Evolutionary conservation across 345 rosid genomes (phyloP), one percentile per base, ranked within the genome.

Genomic region (Zanthoxylum bungeanum): DNA sequence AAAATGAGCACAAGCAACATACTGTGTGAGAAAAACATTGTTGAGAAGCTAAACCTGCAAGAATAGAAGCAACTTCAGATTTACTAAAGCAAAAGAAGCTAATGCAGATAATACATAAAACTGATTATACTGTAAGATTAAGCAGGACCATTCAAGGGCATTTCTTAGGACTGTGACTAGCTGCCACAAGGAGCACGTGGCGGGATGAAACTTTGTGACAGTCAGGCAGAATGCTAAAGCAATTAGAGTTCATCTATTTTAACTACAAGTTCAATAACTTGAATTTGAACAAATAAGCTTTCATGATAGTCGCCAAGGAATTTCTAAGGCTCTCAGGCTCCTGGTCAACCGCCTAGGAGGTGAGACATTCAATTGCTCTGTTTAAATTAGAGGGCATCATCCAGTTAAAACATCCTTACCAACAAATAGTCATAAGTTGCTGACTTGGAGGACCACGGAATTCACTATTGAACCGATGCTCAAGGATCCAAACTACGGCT

Each of bases 1-100:
- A 22, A 57, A 62, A 14, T 24, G 73, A 50, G 61, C n/a, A 22
- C 5, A 33, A 49, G 44, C 55, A 67, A 88, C 98, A n/a, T 86
- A 91, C 97, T 84, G 72, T 92, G 98, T 31, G 98, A 90, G 87
- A 90, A 95, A 77, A 92, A 95, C 99, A 95, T 92, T 5, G 99
- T 95, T 56, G 99, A 95, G 90, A 95, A 90, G 83, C 97, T 95
- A 85, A 95, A 95, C 98, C 98, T 94, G 97, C 82, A 85, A 82
- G 76, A 84, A 50, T 34, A 73, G 66, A 60, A 83, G 49, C 61
- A 30, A 57, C 31, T 51, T 67, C 56, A 68, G 66, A 36, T 31
- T 71, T 58, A 74, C 37, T 44, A 51, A 25, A 69, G 34, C 44
- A 64, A 22, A 42, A 24, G 14, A 21, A 1, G 28, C 21, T 17